A percentile compares a stretch with the other conserved stretches of the same genome.
Conservation (phyloP, 2,329 filamentous ascomycete species). For the Aspergillus fischeri region DNA sequence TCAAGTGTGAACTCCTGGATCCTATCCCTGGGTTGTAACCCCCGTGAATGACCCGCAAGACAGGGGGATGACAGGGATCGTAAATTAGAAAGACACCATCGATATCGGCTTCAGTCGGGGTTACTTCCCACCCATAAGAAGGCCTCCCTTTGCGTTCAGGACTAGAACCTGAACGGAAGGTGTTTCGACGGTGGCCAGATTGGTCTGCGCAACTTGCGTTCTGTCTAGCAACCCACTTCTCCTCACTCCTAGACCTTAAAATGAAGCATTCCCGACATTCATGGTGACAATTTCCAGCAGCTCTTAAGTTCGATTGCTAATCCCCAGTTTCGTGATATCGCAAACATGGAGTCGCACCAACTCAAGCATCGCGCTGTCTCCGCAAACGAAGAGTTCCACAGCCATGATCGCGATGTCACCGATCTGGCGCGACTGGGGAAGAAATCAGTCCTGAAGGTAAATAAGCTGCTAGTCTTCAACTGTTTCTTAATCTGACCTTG, state of each 20-base stretch:
- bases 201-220: background rate
- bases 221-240: background rate
- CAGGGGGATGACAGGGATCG: background rate
- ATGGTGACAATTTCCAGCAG: no score
- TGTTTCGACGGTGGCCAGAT: background rate
- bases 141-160: background rate
- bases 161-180: background rate
- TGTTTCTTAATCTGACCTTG: background rate
- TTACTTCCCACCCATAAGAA: background rate
- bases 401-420: slow-evolving; percentile 8
- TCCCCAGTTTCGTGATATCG: background rate
- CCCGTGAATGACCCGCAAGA: no score
- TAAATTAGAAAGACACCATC: background rate
- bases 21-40: background rate
- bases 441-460: slow-evolving; percentile 16
- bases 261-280: background rate
- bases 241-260: background rate
- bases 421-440: slow-evolving; percentile 17
- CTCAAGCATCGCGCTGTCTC: slow-evolving; percentile 1
- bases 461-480: background rate
- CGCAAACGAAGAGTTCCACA: background rate
- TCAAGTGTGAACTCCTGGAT: background rate
- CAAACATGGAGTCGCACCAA: slow-evolving; percentile 4
- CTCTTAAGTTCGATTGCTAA: background rate
- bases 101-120: background rate